Evolutionary conservation across 2,329 filamentous ascomycete genomes (phyloP).

Genomic region (Aaosphaeria pasadenensis): DNA sequence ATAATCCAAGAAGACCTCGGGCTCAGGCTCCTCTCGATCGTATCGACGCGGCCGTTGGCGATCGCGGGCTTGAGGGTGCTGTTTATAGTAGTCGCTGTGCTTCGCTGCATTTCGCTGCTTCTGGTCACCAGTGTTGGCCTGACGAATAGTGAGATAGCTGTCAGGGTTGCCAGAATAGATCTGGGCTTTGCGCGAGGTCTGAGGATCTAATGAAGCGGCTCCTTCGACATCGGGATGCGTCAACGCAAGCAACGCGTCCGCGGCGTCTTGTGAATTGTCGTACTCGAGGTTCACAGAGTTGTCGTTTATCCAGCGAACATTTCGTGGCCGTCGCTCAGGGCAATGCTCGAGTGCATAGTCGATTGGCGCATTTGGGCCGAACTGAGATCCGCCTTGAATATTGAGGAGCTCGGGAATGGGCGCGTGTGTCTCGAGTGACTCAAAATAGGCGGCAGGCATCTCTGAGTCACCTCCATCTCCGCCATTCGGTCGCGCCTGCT

Average conservation of each 20-base stretch:
- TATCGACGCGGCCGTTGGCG: slow-evolving; percentile 4
- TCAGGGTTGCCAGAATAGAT: slow-evolving; percentile 68
- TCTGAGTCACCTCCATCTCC: slow-evolving; percentile 6
- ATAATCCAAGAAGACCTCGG: slow-evolving; percentile 50
- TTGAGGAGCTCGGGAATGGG: slow-evolving; percentile 65
- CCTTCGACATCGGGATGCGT: slow-evolving; percentile 47
- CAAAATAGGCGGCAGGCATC: slow-evolving; percentile 33
- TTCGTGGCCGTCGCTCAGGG: slow-evolving; percentile 51
- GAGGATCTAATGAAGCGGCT: slow-evolving; percentile 48
- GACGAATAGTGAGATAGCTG: slow-evolving; percentile 66
- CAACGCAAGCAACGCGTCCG: slow-evolving; percentile 53
- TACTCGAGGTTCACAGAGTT: slow-evolving; percentile 85
- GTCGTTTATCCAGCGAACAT: slow-evolving; percentile 93
- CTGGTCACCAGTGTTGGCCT: slow-evolving; percentile 71
- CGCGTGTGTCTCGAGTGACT: slow-evolving; percentile 21
- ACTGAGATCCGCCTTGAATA: slow-evolving; percentile 74
- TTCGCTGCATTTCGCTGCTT: slow-evolving; percentile 77
- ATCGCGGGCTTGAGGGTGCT: slow-evolving; percentile 83
- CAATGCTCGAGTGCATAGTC: slow-evolving; percentile 70
- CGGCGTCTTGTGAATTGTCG: slow-evolving; percentile 52
- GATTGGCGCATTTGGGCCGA: slow-evolving; percentile 78
- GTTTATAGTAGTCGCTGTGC: slow-evolving; percentile 85
- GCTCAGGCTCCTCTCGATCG: slow-evolving; percentile 36
- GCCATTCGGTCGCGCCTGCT: neutral
- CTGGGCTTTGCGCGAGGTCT: slow-evolving; percentile 63